Base-by-base conservation (phyloP, 495 filamentous ascomycete species). In the Opeltia flavorubescens region DNA sequence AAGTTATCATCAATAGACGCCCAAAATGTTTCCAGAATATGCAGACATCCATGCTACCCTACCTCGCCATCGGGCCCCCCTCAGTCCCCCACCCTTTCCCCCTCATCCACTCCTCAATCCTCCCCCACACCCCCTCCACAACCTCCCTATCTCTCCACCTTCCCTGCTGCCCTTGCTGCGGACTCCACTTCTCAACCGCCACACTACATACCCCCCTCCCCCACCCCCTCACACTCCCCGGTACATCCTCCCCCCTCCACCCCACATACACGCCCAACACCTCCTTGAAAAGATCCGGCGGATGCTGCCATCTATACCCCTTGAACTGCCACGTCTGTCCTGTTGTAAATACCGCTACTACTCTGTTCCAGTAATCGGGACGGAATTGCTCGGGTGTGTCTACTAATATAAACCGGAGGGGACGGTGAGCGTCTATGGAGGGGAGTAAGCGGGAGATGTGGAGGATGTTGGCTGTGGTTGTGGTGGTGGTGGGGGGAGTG, bases 251-350 rank as follows among this genome's bases (percentile, higher is more conserved):
- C 5, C 86, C 89, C 31, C 83, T 72, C 86, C 85, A 95, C 2
- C 91, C 91, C 23, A 96, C 79, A 58, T 89, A 93, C 35, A 96
- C 68, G 41, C 91, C 91, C 12, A 83, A 70, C 17, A 84, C 81
- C 52, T 95, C 83, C 50, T 77, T 74, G 66, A 99, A 99, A 26
- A 99, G 71, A 51, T 96, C 91, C 2, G 76, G 66, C 4, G 93
- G 85, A 23, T 86, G 78, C 49, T 82, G 80, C 89, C 91, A 96
- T 66, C 91, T 93, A 74, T 96, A 99, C 39, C 79, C 82, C 66
- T 94, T 94, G 67, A 96, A 99, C 63, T 99, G 91, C 91, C 91
- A 99, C 9, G 83, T 81, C 63, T 99, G 91, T 20, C 91, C 91
- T 7, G 91, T 99, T 0, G 91, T 99, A 65, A 99, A 99, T 38